Evolutionary conservation across 2,329 filamentous ascomycete genomes (phyloP).

Genomic region (Orbilia quercus): DNA sequence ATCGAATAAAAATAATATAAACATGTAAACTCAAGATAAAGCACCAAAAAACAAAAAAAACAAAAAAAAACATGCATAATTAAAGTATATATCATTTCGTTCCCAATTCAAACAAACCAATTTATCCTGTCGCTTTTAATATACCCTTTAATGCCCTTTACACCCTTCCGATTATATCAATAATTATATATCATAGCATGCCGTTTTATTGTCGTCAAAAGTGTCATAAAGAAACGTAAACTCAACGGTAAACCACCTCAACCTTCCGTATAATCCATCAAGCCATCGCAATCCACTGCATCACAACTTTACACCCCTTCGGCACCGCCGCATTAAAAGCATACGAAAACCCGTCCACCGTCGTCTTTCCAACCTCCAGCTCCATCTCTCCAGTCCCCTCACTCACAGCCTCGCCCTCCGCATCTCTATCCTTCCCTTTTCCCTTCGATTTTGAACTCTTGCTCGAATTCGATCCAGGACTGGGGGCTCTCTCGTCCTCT

Average conservation of each 20-base stretch:
- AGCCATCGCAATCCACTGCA: constrained; percentile 50
- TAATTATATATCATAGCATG: constrained; percentile 1
- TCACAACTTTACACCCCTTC: constrained; percentile 49
- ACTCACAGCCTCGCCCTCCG: not conserved
- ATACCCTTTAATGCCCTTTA: too few relatives aligned
- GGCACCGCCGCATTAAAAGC: constrained; percentile 34
- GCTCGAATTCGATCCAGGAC: too few relatives aligned
- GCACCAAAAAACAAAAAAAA: too few relatives aligned
- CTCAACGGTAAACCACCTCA: not conserved
- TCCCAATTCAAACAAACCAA: not conserved
- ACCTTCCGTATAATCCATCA: constrained; percentile 3
- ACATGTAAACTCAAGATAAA: too few relatives aligned
- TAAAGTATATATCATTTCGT: too few relatives aligned
- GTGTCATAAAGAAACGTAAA: not conserved
- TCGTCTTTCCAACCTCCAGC: constrained; percentile 42
- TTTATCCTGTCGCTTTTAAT: too few relatives aligned
- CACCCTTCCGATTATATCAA: too few relatives aligned
- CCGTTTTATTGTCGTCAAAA: not conserved
- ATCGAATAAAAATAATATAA: too few relatives aligned
- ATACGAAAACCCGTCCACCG: constrained; percentile 41
- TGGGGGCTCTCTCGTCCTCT: constrained; percentile 29
- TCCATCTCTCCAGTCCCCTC: constrained; percentile 26
- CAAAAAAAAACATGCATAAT: too few relatives aligned
- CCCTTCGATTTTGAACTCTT: not conserved
- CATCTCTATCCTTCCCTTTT: not conserved